phyloP scores from a whole-genome alignment of 805 yeast genomes.

The Lachancea cidri region DNA sequence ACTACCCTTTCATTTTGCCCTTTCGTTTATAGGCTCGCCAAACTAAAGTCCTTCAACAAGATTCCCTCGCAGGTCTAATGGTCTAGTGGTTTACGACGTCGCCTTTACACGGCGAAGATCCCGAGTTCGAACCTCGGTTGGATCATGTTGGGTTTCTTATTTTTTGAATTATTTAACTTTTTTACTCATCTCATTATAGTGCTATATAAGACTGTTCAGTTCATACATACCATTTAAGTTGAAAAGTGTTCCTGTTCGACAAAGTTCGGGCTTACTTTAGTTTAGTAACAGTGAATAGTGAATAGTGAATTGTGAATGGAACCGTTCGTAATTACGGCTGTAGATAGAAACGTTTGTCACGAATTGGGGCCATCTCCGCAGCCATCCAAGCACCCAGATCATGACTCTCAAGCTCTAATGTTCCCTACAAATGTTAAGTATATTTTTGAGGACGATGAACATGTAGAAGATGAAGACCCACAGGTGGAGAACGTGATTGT shows the following conservation, averaged over 20 bases:
- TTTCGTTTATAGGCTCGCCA: background rate
- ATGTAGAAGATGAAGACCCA: conserved; percentile 10
- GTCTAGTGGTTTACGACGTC: conserved; percentile 39
- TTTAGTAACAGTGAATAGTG: too few species aligned
- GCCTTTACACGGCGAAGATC: conserved; percentile 40
- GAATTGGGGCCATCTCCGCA: conserved; percentile 4
- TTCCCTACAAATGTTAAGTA: conserved; percentile 29
- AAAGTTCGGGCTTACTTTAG: too few species aligned
- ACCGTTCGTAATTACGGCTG: conserved; percentile 18
- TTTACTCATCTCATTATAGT: too few species aligned
- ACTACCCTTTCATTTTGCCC: too few species aligned
- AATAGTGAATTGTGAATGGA: too few species aligned
- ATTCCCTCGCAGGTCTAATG: conserved; percentile 30
- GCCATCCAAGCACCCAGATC: conserved; percentile 5
- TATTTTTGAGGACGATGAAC: conserved; percentile 30
- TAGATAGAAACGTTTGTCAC: conserved; percentile 22
- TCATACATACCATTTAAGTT: background rate
- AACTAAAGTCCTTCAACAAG: background rate
- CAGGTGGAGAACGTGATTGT: conserved; percentile 26
- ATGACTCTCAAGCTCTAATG: conserved; percentile 8
- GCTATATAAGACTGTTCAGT: background rate
- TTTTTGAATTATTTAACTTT: conserved; percentile 1
- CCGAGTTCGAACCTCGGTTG: conserved; percentile 39
- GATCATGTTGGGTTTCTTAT: conserved; percentile 19
- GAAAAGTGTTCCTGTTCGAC: background rate